Conservation (phyloP, 2,329 filamentous ascomycete species). For the Hymenoscyphus albidus region DNA sequence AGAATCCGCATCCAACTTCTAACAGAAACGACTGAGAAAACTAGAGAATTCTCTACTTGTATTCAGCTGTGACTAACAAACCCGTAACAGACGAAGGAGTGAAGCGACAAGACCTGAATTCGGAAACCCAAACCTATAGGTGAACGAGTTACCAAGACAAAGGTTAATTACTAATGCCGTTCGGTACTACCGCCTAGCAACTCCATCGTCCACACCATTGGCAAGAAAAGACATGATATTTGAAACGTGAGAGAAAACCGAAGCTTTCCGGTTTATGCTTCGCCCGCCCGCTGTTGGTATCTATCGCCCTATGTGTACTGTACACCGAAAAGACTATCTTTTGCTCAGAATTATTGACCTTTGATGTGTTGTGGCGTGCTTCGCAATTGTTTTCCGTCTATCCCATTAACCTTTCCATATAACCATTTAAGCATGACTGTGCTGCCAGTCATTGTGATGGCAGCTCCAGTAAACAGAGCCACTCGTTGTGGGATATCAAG, state of each 20-base stretch:
- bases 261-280: not conserved
- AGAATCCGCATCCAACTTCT: no score
- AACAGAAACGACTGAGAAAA: no score
- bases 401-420: constrained; percentile 64
- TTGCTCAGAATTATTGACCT: constrained; percentile 21
- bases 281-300: not conserved
- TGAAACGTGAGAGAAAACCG: not conserved
- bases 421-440: constrained; percentile 66
- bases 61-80: no score
- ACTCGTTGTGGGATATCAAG: constrained; percentile 63
- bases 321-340: not conserved
- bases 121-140: not conserved
- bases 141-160: not conserved
- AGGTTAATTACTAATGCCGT: no score
- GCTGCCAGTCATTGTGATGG: constrained; percentile 66
- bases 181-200: not conserved
- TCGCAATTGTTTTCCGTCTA: constrained; percentile 38
- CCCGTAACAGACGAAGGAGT: no score
- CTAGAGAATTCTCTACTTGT: no score
- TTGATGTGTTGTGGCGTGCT: constrained; percentile 28
- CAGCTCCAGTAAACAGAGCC: constrained; percentile 66
- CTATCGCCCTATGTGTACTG: not conserved
- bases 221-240: not conserved
- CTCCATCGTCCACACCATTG: no score
- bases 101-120: not conserved